Base-by-base conservation (phyloP, 2,329 filamentous ascomycete genomes). In the Colletotrichum magnum region DNA sequence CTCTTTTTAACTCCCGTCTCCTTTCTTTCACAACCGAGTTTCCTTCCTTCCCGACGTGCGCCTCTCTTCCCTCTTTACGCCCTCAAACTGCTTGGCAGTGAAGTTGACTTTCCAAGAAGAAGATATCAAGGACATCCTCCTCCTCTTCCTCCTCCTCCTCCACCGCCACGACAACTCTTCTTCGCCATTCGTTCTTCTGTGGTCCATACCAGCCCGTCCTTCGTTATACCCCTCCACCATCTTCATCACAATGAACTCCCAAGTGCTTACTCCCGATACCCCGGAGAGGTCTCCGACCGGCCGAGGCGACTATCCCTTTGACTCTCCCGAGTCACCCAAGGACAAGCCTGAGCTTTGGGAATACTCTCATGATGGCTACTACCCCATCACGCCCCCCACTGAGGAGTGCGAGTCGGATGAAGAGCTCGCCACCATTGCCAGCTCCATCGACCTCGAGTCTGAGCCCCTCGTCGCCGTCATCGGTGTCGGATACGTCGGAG, bases 401-500 rank as follows among this genome's bases (percentile, higher is more conserved):
- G 71, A 72, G 58, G 69, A 57, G 41, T 72, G 69, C 50, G 70
- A 71, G 28, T 71, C 71, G 6, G 71, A 72, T 15, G 71, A 72
- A 43, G 71, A 72, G 51, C 64, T 66, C 10, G 70, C 64, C 18
- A 62, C 69, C 7, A 21, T 65, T 52, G 48, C 65, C 21, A 60
- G 62, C 63, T 71, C 70, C 58, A 50, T 71, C 18, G 58, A 71
- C 18, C 63, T 71, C 28, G 70, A 71, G 48, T 51, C 61, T 18
- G 61, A 77, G 79, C 79, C 82, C 7, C 67, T 82, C 5, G 80
- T 87, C 3, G 85, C 84, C 59, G 79, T 87, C 39, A 83, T 88
- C 28, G 86, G 86, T 4, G 84, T 87, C 16, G 86, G 86, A 48
- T 88, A 87, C 73, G 85, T 88, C 5, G 86, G 86, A 7, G 79